Evolutionary conservation across 2,329 filamentous ascomycete species (phyloP), one percentile per base, ranked within the genome.

Genomic region (Westerdykella ornata): DNA sequence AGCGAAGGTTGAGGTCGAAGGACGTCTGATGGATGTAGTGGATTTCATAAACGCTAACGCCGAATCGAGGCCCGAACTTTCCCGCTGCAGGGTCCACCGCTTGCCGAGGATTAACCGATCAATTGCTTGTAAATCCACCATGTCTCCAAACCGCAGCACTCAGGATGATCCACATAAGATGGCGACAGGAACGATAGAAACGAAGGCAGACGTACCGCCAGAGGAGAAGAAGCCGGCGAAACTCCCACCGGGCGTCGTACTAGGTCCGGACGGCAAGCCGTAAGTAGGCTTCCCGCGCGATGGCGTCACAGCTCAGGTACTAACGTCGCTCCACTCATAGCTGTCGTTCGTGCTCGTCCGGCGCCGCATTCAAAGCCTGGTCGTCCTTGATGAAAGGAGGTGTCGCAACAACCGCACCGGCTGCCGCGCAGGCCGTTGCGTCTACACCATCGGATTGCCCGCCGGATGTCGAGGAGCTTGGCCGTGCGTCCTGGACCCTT

Each of bases 401-500:
- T n/a, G 42, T 51, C 15, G 51, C 56, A 2, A 47, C 68, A 4
- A 53, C 62, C 17, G 43, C 70, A 12, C 57, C 68, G 5, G 40
- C 68, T 6, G 49, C 66, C 28, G 44, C 53, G 13, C 46, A 54
- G n/a, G 30, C 56, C 3, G 61, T 70, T 12, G 30, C n/a, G 8
- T 13, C 30, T n/a, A 33, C 30, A 33, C 72, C 75, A 6, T 47
- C 72, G 43, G 85, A 94, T 66, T 97, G 90, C 62, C 92, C 92
- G 0, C 84, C 92, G 1, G 89, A 97, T 62, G 87, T 96, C 49
- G 88, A 94, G 61, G 70, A 75, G 13, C 81, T 98, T 4, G 92
- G 92, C 37, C 85, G 88, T 47, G 82, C 82, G 45, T 86, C 88
- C 11, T 98, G 92, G 92, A 96, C 88, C 0, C 77, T 98, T 15